Base-by-base conservation (phyloP, 306 rosid species). In the Pachyrhizus erosus region DNA sequence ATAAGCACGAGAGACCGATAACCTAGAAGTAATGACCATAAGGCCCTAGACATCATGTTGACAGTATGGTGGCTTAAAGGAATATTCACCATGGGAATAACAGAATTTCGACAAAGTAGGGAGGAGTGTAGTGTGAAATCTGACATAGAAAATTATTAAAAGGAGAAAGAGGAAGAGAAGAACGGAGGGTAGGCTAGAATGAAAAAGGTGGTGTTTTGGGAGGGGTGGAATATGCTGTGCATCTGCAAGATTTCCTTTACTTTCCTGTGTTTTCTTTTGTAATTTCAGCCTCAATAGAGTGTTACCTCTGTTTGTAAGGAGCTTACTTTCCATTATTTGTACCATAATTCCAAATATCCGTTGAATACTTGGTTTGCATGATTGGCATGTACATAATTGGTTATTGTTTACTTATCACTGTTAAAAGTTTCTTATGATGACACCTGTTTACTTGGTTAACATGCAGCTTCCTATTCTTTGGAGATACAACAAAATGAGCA, bases 401-500 rank as follows among this genome's bases (percentile, higher is more conserved):
- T 55, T 40, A n/a, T 62, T 37, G 42, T 15, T 21, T 49, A 24
- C 40, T 74, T 58, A 52, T 17, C 33, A 33, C 23, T 20, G 1
- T 62, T 70, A 60, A 51, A 57, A 65, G 15, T 72, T 75, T 80
- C 37, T 75, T 73, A 13, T 17, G 46, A 10, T 69, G 78, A 73
- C n/a, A 83, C 45, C 70, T 40, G 45, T 79, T 54, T 82, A 24
- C 54, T 86, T 78, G 88, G 82, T 80, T 23, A 29, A 46, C 62
- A 48, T 90, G 89, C 92, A 96, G 99, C 97, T 96, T 86, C 91
- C 90, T 51, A 88, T 85, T 65, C 75, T 96, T 71, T 93, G 96
- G 96, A 90, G 81, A 84, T 92, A 92, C 91, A 96, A 96, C 89
- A 92, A 87, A 90, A 91, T 87, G 92, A 96, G 99, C 83, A 80